Base-by-base conservation (phyloP, 192 early-diverging fungal species). In the Podila horticola region DNA sequence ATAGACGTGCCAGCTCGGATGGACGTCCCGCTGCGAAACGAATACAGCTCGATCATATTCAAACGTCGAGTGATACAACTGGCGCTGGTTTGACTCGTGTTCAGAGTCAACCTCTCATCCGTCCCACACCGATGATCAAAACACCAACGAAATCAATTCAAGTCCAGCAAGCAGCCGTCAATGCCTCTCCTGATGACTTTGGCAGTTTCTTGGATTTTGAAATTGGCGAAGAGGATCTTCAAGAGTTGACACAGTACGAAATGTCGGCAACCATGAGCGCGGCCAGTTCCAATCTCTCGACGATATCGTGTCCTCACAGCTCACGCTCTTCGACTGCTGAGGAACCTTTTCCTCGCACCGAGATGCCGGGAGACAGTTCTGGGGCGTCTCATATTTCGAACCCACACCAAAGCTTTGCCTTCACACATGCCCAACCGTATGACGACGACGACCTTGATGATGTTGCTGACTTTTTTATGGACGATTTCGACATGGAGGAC, bases 141-240 rank as follows among this genome's bases (percentile, higher is more conserved):
- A 62, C 55, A 5, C 48, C 66, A 9, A 58, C 50, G 2, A 73
- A 52, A 12, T 62, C 77, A 8, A 12, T 26, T 28, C 48, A 58
- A 26, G 20, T 49, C 19, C 33, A n/a, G 9, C 48, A 8, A 0
- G 41, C 49, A 11, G 36, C 62, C 4, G 33, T 33, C 7, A 50
- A 66, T 4, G 1, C 52, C 8, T 73, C 71, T 4, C 71, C 77
- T 5, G 66, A 66, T 49, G 77, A 81, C 20, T 81, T 69, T 66
- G 77, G 73, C 52, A 38, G 33, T 13, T 64, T 81, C 13, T 81
- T 81, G 38, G 77, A 81, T 29, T 36, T 81, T 10, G 60, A 81
- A 5, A 73, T 81, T 62, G 67, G 72, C 17, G 77, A 64, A 19
- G 26, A 69, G 13, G 77, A 69, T 17, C 34, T 81, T 49, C 71